Percentiles rank a stretch among this genome's conserved stretches.
phyloP scores from a whole-genome alignment of 345 rosid genomes.

The Moringa oleifera region DNA sequence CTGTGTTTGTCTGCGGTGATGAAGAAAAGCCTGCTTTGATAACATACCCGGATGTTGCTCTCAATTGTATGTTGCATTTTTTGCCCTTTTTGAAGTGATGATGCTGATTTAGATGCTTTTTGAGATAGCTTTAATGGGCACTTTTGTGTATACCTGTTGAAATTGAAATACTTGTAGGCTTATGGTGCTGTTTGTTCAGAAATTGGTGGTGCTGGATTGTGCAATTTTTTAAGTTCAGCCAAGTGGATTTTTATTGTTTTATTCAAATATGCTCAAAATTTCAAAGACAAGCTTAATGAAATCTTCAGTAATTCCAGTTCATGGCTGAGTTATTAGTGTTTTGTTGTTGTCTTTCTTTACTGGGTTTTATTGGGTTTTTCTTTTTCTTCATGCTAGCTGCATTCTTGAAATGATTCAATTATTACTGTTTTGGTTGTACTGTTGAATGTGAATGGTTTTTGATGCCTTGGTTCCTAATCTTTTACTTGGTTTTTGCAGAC shows the following conservation, averaged over 20 bases:
- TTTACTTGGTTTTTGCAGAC: conserved; percentile 23
- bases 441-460: neutral
- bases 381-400: too few species aligned
- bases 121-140: conserved; percentile 2
- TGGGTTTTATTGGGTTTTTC: neutral
- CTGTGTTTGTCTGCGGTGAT: conserved; percentile 75
- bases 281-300: too few species aligned
- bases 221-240: neutral
- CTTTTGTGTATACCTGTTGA: neutral
- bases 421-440: neutral
- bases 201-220: too few species aligned
- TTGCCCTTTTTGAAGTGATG: neutral
- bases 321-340: neutral
- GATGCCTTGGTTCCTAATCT: neutral
- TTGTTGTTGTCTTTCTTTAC: neutral
- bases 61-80: conserved; percentile 48
- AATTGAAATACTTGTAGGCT: conserved; percentile 3
- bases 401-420: too few species aligned
- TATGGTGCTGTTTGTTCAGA: too few species aligned
- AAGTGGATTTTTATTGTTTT: neutral
- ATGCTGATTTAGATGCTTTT: neutral
- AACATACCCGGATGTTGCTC: conserved; percentile 86
- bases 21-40: conserved; percentile 78
- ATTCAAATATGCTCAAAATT: too few species aligned
- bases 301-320: too few species aligned